Base-by-base conservation (phyloP, 192 early-diverging fungal genomes). In the Coemansia sp. region DNA sequence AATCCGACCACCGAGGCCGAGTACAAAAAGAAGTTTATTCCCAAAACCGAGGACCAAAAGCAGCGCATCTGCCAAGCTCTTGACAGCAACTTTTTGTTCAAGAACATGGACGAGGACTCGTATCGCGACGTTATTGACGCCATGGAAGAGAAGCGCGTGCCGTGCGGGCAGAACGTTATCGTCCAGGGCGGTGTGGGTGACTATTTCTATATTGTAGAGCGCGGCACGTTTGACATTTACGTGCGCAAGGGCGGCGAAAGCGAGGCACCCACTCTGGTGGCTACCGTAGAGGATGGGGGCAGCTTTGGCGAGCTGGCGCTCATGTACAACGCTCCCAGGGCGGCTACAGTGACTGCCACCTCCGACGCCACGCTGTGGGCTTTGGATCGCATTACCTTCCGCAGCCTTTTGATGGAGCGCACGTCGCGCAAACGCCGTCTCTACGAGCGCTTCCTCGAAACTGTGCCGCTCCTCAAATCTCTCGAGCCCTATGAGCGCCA, bases 291-390 rank as follows among this genome's bases (percentile, higher is more conserved):
- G 6, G 85, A 92, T 8, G 90, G 93, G 45, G 96, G 94, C 53
- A 91, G 89, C 74, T 99, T 99, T 92, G 97, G 97, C 63, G 96
- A 99, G 83, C 87, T 99, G 57, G 97, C 97, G 41, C 87, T 99
- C 11, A 99, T 99, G 97, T 99, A 99, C 83, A 98, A 98, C 72
- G 95, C 95, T 10, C 97, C 97, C 14, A 89, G 97, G 41, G 97
- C 97, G 1, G 97, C 97, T 29, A 97, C 96, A 0, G 92, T 99
- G n/a, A 84, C 86, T 6, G 91, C 94, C 1, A 97, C 94, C 0
- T 87, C 88, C 6, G 88, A 93, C 50, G 83, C 89, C 17, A 90
- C 94, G 27, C 85, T 99, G 61, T 99, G 97, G 97, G 97, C 97
- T 3, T 74, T 99, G 42, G 97, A 99, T 80, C 92, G 97, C 61